These are phyloP conservation scores for Psidium guajava DNA, from an alignment of 345 rosid genomes.

Conservation along the genomic window DNA sequence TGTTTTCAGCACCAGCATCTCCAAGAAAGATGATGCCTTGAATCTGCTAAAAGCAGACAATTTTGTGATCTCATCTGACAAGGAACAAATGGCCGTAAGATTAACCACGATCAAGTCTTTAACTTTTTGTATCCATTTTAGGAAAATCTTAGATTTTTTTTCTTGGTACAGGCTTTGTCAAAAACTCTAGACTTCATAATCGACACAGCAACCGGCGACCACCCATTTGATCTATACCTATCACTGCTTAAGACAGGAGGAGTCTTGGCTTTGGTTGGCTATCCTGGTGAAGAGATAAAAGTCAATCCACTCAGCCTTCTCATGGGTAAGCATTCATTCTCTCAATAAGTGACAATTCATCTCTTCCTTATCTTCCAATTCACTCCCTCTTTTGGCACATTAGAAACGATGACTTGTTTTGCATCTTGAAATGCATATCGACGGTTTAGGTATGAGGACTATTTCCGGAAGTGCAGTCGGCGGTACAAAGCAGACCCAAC, in stretches of 20 bases:
- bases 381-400: not conserved
- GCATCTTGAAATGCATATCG: not conserved
- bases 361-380: not conserved
- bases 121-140: not conserved
- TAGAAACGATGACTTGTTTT: not conserved
- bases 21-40: slow-evolving; percentile 33
- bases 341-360: not conserved
- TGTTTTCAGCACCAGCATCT: slow-evolving; percentile 22
- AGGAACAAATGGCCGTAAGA: slow-evolving; percentile 56
- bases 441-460: slow-evolving; percentile 12
- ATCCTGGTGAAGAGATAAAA: slow-evolving; percentile 18
- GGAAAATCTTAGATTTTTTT: not conserved
- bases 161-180: slow-evolving; percentile 24
- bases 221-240: slow-evolving; percentile 63
- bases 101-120: not conserved
- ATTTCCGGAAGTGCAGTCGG: slow-evolving; percentile 15
- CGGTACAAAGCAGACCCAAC: slow-evolving; percentile 17
- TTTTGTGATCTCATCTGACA: slow-evolving; percentile 20
- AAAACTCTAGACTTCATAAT: slow-evolving; percentile 71
- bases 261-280: slow-evolving; percentile 15
- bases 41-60: slow-evolving; percentile 16
- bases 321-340: slow-evolving; percentile 4
- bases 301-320: slow-evolving; percentile 13
- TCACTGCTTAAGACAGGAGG: slow-evolving; percentile 32
- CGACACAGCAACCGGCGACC: slow-evolving; percentile 77